phyloP scores from a whole-genome alignment of 1,284 basidiomycete genomes.

The Vanrija sp. region DNA sequence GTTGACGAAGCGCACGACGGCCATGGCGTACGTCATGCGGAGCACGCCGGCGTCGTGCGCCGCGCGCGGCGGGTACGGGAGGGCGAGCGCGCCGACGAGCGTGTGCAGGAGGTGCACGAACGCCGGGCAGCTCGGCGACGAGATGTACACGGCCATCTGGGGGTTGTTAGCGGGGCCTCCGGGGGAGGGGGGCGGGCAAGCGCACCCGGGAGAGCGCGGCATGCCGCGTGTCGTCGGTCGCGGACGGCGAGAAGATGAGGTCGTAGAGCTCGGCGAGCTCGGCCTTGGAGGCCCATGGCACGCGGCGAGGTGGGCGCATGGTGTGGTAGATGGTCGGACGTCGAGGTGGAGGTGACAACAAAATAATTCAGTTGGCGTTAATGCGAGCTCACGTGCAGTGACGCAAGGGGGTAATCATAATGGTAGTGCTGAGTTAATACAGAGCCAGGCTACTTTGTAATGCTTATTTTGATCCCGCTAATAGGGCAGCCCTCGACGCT shows the following conservation, averaged over 20 bases:
- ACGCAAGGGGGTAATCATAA: no score
- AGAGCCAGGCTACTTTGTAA: no score
- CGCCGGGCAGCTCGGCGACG: conserved; percentile 71
- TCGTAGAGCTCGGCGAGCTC: conserved; percentile 79
- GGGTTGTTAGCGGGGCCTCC: conserved; percentile 4
- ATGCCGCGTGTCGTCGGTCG: conserved; percentile 57
- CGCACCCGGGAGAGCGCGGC: conserved; percentile 69
- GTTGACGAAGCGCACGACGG: conserved; percentile 79
- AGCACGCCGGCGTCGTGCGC: conserved; percentile 57
- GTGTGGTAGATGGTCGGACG: conserved; percentile 1
- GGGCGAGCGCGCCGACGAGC: conserved; percentile 61
- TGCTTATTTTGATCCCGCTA: no score
- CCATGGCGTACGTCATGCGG: conserved; percentile 64
- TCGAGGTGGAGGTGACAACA: neutral
- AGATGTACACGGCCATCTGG: conserved; percentile 64
- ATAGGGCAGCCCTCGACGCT: no score
- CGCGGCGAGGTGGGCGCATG: conserved; percentile 77
- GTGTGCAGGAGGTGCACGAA: conserved; percentile 55
- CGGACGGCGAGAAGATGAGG: conserved; percentile 70
- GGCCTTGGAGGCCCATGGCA: conserved; percentile 70
- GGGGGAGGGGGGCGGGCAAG: conserved; percentile 14
- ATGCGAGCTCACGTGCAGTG: no score
- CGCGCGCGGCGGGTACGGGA: conserved; percentile 53
- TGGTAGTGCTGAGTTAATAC: no score
- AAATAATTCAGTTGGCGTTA: neutral